Evolutionary conservation across 768 basidiomycete genomes (phyloP), one percentile per base, ranked within the genome.

Genomic region (Neoboletus subvelutipes): DNA sequence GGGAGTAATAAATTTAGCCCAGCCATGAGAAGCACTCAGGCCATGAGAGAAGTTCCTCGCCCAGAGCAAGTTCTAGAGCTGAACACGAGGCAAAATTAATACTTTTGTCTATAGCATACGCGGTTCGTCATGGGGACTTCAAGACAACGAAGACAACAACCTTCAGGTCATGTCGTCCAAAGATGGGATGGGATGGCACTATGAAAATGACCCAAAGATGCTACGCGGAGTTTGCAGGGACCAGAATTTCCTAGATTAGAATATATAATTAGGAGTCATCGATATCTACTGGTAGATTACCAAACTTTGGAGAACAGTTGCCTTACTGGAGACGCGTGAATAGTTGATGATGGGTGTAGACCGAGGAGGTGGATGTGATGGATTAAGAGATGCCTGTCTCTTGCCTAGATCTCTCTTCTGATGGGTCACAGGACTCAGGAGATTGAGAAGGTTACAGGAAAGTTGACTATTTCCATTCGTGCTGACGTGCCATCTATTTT

Each of bases 331-430:
- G 50, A 54, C 36, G 48, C 43, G 29, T 47, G 51, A 52, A 53
- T 17, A 45, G 41, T 48, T 49, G 43, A 52, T 49, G 50, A 57
- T 64, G 56, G 61, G 39, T 46, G 59, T 61, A 57, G 55, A 65
- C 70, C 67, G 65, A 69, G 65, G 67, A 64, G 53, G 64, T 60
- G 55, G 50, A 45, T 52, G 24, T 62, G 46, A 62, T 57, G 34
- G 28, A 61, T 54, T 12, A 54, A 26, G 40, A 52, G 31, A 22
- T 39, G 11, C 52, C 37, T 49, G 40, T 61, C 50, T 52, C 46
- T 45, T 40, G 46, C 34, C 45, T 37, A 52, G 50, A 54, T 55
- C 52, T 45, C 52, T 45, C 43, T 53, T 53, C 46, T 47, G 58
- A 56, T 54, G 22, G 20, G 47, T 45, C 37, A 43, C 64, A 24